Evolutionary conservation across 257 asterid genomes (phyloP).

Genomic region (Plantago elongata): DNA sequence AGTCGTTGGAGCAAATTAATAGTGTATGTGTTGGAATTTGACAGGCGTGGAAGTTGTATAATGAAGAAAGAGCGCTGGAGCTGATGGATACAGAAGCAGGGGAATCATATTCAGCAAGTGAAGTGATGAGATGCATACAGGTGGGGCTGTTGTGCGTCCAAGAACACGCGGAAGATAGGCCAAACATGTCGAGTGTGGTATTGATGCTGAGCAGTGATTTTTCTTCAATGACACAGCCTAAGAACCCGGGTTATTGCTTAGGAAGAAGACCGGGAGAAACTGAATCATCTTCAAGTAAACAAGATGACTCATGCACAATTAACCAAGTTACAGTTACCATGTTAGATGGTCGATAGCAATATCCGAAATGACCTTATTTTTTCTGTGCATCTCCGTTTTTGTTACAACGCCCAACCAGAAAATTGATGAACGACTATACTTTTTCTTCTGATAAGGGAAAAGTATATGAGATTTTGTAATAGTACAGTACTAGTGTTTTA

Average conservation of each 20-base stretch:
- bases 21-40: not conserved
- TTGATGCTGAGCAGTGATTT: conserved; percentile 54
- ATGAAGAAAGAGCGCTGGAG: conserved; percentile 51
- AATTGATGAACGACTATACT: not conserved
- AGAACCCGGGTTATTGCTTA: conserved; percentile 58
- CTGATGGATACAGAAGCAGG: conserved; percentile 42
- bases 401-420: not conserved
- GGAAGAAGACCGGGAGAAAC: conserved; percentile 39
- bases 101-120: conserved; percentile 29
- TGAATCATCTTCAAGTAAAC: conserved; percentile 37
- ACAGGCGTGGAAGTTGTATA: conserved; percentile 67
- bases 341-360: conserved; percentile 47
- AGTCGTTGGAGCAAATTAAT: no score
- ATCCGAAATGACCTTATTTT: not conserved
- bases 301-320: conserved; percentile 49
- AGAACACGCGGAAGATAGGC: conserved; percentile 67
- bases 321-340: conserved; percentile 55
- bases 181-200: conserved; percentile 57
- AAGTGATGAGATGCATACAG: conserved; percentile 67
- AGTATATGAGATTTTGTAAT: no score
- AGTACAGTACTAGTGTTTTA: no score
- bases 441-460: not conserved
- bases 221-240: conserved; percentile 55
- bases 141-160: conserved; percentile 72
- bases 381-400: not conserved